phyloP scores from a whole-genome alignment of 495 filamentous ascomycete species.

The Penicillium ochrochloron region DNA sequence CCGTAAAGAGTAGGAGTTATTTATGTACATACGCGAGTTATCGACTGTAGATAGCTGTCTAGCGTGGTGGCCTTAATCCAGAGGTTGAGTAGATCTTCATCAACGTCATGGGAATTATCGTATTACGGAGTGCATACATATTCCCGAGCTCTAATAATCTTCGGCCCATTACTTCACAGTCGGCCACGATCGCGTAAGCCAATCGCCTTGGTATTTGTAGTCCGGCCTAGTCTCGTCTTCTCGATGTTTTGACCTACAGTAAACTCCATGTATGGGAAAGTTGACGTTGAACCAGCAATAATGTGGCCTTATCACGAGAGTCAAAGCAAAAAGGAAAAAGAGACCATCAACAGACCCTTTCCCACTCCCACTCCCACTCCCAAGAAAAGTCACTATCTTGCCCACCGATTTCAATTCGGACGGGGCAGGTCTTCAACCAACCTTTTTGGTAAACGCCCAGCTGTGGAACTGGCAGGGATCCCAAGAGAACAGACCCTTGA shows the following conservation, averaged over 20 bases:
- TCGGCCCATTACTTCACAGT: constrained; percentile 7
- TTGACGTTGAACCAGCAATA: neutral
- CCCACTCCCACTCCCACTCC: neutral
- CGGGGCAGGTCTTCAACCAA: constrained; percentile 12
- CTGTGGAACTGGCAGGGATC: constrained; percentile 31
- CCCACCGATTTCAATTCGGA: constrained; percentile 12
- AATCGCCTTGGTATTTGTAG: neutral
- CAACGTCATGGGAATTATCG: neutral
- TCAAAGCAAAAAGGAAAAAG: neutral
- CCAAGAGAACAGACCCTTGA: constrained; percentile 40
- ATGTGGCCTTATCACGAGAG: neutral
- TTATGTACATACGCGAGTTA: neutral
- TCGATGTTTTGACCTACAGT: neutral
- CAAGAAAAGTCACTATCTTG: neutral
- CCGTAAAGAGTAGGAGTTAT: neutral
- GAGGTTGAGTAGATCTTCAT: neutral
- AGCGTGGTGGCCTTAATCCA: neutral
- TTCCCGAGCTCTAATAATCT: neutral
- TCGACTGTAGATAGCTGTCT: neutral
- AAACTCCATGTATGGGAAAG: neutral
- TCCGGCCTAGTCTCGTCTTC: neutral
- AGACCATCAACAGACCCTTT: neutral
- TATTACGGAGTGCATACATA: neutral
- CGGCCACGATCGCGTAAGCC: constrained; percentile 8
- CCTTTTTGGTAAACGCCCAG: constrained; percentile 19